phyloP scores from a whole-genome alignment of 257 asterid species.

The Solanum commersonii region DNA sequence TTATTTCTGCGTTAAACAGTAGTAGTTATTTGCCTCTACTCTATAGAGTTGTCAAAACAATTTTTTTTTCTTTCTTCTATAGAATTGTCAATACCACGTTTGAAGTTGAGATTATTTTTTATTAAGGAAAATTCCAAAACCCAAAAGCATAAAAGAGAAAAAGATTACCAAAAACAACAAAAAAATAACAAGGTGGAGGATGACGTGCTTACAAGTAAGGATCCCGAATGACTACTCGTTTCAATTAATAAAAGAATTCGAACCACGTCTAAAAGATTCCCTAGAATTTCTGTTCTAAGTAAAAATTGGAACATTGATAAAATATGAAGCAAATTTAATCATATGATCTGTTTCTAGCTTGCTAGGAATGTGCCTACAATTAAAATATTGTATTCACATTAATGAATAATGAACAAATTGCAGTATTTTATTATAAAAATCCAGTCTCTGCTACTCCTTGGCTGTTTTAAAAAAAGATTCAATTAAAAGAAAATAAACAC shows the following conservation, averaged over 20 bases:
- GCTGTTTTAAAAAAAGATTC: background rate
- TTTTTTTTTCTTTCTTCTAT: background rate
- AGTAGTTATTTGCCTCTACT: background rate
- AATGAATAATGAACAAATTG: background rate
- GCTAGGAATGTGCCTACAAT: background rate
- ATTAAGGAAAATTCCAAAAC: background rate
- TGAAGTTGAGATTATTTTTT: background rate
- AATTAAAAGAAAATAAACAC: background rate
- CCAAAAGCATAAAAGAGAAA: background rate
- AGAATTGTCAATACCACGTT: background rate
- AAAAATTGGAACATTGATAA: background rate
- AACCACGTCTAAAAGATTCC: background rate
- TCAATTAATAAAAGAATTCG: background rate
- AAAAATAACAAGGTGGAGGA: background rate
- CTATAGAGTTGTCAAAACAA: background rate
- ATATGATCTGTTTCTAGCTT: background rate
- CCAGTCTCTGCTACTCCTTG: background rate
- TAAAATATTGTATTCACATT: background rate
- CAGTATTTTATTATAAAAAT: background rate
- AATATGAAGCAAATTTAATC: background rate
- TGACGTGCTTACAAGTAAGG: background rate
- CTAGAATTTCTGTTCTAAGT: background rate
- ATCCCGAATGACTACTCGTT: background rate
- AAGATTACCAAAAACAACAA: background rate
- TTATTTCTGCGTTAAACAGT: background rate